Evolutionary conservation across 164 flowering plant species (phyloP), one percentile per base, ranked within the genome.

Genomic region (Tetrastigma voinierianum): DNA sequence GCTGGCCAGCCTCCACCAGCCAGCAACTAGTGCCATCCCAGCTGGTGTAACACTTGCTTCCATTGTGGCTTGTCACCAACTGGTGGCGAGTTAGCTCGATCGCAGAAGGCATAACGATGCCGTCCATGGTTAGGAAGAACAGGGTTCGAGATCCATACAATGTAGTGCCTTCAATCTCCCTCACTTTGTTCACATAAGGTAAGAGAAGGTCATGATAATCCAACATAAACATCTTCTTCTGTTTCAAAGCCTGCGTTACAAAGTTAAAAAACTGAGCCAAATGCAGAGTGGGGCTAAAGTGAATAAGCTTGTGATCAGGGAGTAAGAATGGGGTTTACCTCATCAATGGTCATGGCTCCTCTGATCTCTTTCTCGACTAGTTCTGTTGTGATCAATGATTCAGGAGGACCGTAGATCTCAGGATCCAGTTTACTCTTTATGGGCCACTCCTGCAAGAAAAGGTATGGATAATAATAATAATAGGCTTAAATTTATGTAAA

Each of bases 1-100:
- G 72, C 72, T 72, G 48, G 81, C 85, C 1, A 81, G 60, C 23
- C 62, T 59, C 85, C 85, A 84, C n/a, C 1, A 74, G 25, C 85
- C 83, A 84, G 21, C 51, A 10, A 19, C 43, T 55, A 14, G 83
- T 78, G 48, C 71, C 66, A 64, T 79, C 76, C 5, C 15, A 19
- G 2, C 66, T 9, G 71, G 77, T 0, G 71, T 63, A 59, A 66
- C 1, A 77, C 82, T 5, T 67, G 57, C 65, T 70, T 77, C 65
- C 73, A 69, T 11, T 52, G 70, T 6, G 80, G 70, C 24, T 52
- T 51, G 2, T 49, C 43, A 3, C 9, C 55, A 0, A 53, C 18
- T 2, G 75, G 68, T 0, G 83, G 81, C 11, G 70, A 14, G 76
- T 66, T 21, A 80, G 77, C 69, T 80, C 84, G 16, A 77, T 80